Conservation (phyloP, 371 early-diverging fungal genomes). For the Zychaea mexicana region DNA sequence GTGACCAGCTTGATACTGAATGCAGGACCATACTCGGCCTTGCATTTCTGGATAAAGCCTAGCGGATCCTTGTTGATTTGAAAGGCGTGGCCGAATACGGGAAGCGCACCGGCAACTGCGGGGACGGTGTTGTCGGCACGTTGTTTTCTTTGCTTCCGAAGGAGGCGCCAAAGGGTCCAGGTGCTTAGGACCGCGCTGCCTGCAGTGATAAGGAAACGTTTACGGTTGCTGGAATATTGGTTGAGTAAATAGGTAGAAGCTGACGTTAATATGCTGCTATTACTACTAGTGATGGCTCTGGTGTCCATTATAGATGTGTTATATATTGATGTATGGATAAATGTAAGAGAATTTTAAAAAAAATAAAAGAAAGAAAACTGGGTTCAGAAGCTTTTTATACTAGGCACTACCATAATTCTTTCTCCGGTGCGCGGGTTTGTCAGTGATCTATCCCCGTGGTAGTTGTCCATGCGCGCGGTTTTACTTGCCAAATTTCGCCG, state of each 20-base stretch:
- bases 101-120: slow-evolving; percentile 4
- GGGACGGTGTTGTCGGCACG: slow-evolving; percentile 6
- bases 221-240: not conserved
- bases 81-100: slow-evolving; percentile 10
- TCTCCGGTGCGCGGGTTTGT: slow-evolving; percentile 1
- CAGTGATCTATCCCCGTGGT: not conserved
- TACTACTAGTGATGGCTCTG: not conserved
- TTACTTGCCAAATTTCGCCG: not conserved
- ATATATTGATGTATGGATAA: no score
- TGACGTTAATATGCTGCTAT: no score
- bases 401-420: not conserved
- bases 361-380: no score
- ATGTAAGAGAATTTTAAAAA: no score
- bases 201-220: not conserved
- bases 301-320: not conserved
- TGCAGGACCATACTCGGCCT: slow-evolving; percentile 9
- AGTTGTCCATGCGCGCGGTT: not conserved
- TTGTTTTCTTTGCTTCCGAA: not conserved
- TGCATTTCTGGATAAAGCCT: slow-evolving; percentile 5
- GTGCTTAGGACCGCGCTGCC: not conserved
- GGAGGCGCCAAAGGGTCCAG: not conserved
- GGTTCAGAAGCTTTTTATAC: not conserved
- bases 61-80: not conserved
- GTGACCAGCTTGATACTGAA: slow-evolving; percentile 9
- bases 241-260: not conserved